A percentile compares a stretch with the other conserved stretches of the same genome.
These are phyloP conservation scores for Aristolochia contorta DNA, from an alignment of 164 flowering plant genomes.

Conservation along the genomic window DNA sequence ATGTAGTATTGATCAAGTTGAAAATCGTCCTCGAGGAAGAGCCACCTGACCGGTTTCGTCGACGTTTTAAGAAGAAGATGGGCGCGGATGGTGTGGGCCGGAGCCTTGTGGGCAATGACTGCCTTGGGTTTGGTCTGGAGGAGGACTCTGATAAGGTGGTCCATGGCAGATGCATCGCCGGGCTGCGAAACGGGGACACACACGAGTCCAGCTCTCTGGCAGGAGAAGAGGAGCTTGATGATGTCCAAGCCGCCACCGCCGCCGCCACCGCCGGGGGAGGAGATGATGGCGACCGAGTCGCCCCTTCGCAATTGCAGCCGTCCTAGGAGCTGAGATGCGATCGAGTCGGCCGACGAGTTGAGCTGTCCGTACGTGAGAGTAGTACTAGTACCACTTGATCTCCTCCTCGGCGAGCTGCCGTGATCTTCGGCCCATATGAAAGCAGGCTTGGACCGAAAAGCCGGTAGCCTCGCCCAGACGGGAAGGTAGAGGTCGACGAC, in stretches of 20 bases:
- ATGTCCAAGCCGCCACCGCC: slow-evolving; percentile 37
- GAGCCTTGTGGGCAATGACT: slow-evolving; percentile 33
- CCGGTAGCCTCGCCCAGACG: slow-evolving; percentile 46
- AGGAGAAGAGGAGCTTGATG: slow-evolving; percentile 48
- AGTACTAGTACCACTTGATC: too few relatives aligned
- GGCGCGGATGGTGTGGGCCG: slow-evolving; percentile 21
- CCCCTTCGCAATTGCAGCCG: slow-evolving; percentile 30
- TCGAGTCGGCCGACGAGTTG: slow-evolving; percentile 27
- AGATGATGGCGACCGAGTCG: slow-evolving; percentile 47
- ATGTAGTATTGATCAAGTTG: too few relatives aligned
- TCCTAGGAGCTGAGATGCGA: slow-evolving; percentile 29
- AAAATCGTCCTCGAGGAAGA: slow-evolving; percentile 30
- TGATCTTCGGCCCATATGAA: slow-evolving; percentile 57
- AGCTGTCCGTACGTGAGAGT: slow-evolving; percentile 41
- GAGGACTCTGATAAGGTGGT: slow-evolving; percentile 48
- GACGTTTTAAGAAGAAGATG: slow-evolving; percentile 19
- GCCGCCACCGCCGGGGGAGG: slow-evolving; percentile 59
- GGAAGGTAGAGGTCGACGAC: slow-evolving; percentile 62
- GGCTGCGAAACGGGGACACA: slow-evolving; percentile 47
- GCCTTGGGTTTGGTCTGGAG: slow-evolving; percentile 58
- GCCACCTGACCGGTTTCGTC: slow-evolving; percentile 36
- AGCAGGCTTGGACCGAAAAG: slow-evolving; percentile 49
- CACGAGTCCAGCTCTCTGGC: slow-evolving; percentile 66
- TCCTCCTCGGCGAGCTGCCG: slow-evolving; percentile 13
- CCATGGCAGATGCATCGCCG: slow-evolving; percentile 11